These are phyloP conservation scores for Rhizophlyctis rosea DNA, from an alignment of 192 early-diverging fungal species.

Conservation along the genomic window DNA sequence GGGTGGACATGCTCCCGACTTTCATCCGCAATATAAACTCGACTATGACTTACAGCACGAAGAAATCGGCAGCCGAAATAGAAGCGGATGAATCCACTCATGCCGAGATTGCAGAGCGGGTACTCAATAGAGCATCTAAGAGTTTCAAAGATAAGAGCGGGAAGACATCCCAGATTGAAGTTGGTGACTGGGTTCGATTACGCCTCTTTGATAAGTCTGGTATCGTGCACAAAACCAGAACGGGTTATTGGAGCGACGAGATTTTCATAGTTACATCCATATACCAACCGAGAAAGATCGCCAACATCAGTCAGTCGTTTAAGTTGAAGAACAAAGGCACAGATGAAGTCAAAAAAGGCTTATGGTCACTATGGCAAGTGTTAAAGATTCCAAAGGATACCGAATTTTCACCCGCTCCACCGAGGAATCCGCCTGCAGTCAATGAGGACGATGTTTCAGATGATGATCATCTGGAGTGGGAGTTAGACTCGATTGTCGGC, in stretches of 20 bases:
- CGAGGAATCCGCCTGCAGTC: no score
- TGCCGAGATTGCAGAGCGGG: background rate
- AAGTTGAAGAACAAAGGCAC: no score
- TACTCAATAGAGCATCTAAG: background rate
- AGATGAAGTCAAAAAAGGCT: no score
- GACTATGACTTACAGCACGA: background rate
- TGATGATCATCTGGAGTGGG: no score
- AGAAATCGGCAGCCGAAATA: background rate
- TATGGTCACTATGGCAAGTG: no score
- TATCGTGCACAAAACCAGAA: background rate
- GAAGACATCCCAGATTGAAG: background rate
- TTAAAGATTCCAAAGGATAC: no score
- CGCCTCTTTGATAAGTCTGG: background rate
- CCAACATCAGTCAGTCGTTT: no score
- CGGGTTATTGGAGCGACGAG: background rate
- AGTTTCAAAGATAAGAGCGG: background rate
- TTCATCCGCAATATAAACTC: background rate
- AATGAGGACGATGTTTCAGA: background rate
- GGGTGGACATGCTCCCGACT: background rate
- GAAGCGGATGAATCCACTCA: background rate
- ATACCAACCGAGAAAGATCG: background rate
- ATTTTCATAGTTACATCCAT: background rate
- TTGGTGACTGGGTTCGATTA: background rate
- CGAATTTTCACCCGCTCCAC: no score
- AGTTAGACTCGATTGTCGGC: no score